Conservation (phyloP, 1,284 basidiomycete genomes). For the Ustilago lituana region DNA sequence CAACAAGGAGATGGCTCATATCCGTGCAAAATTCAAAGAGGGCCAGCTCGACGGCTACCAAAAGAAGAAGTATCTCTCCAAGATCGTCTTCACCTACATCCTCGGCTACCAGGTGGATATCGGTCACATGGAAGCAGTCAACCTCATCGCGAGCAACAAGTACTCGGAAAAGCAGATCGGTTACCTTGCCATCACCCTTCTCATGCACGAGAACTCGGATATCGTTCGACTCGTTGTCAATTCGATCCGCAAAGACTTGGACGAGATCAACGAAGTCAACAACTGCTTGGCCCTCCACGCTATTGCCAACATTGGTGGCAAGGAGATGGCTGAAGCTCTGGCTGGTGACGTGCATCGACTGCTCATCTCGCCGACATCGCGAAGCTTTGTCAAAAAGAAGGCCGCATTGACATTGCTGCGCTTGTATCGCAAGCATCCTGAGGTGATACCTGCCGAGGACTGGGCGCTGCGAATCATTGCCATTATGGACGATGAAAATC, state of each 20-base stretch:
- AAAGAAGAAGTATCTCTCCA: constrained; percentile 91
- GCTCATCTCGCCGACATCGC: constrained; percentile 94
- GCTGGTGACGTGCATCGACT: constrained; percentile 91
- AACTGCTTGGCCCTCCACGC: constrained; percentile 97
- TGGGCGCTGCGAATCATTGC: constrained; percentile 95
- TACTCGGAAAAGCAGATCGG: constrained; percentile 99
- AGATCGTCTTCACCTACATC: constrained; percentile 99
- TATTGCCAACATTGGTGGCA: constrained; percentile 96
- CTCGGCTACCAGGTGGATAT: constrained; percentile 98
- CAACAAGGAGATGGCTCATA: constrained; percentile 99
- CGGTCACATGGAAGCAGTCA: constrained; percentile 99
- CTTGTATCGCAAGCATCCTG: constrained; percentile 93
- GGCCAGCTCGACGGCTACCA: constrained; percentile 97
- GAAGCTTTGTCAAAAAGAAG: constrained; percentile 97
- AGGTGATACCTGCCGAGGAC: constrained; percentile 88
- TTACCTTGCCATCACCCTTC: constrained; percentile 92
- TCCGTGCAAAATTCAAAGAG: constrained; percentile 98
- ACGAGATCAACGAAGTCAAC: constrained; percentile 91
- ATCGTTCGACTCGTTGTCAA: constrained; percentile 95
- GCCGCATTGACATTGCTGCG: constrained; percentile 92
- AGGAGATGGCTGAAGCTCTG: constrained; percentile 96
- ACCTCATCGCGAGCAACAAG: constrained; percentile 92
- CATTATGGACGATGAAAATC: constrained; percentile 90
- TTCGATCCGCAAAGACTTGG: constrained; percentile 95
- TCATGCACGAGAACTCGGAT: constrained; percentile 99